Evolutionary conservation across 352 stramenopile genomes (phyloP), one percentile per base, ranked within the genome.

Genomic region (Halophytophthora batemanensis): DNA sequence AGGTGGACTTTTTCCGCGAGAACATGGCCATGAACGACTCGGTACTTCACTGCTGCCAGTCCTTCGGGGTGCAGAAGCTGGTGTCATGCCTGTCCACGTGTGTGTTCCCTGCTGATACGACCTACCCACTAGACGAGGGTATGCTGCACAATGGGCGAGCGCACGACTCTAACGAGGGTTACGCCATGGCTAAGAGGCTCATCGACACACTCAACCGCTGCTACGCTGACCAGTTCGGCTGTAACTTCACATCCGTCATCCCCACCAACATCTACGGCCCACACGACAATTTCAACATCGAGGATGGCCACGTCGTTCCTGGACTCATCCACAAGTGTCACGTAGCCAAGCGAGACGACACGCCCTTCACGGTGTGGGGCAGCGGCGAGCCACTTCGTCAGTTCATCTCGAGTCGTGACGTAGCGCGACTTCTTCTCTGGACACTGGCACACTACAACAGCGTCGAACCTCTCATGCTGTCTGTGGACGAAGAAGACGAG

Each of bases 11-110:
- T 61, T 98, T 98, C 71, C 86, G 96, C 33, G 90, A 98, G 59
- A 99, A 99, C 72, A 96, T 98, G 63, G 75, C 97, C 35, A 99
- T 99, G 55, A 99, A 99, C 68, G 96, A 99, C 79, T 97, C 98
- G 43, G 95, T 99, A 40, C 96, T 99, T 79, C 93, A 98, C 61
- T 96, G 86, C 73, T 98, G 91, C 59, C 78, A 95, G 40, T 58
- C 77, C 7, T 89, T 82, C 47, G 34, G 53, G 21, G 88, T 97
- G n/a, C 48, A 66, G n/a, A 98, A 99, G 77, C 79, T 99, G 45
- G 95, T 99, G 18, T 98, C 91, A 53, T 98, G 96, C 64, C 79
- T 99, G 25, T 98, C 91, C 34, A 99, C 97, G 18, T 99, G 96
- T 68, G 96, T 99, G 59, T 99, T 99, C 74, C 97, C 97, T 1